Conservation (phyloP, 73 alveolate genomes). For the Paramecium biaurelia region DNA sequence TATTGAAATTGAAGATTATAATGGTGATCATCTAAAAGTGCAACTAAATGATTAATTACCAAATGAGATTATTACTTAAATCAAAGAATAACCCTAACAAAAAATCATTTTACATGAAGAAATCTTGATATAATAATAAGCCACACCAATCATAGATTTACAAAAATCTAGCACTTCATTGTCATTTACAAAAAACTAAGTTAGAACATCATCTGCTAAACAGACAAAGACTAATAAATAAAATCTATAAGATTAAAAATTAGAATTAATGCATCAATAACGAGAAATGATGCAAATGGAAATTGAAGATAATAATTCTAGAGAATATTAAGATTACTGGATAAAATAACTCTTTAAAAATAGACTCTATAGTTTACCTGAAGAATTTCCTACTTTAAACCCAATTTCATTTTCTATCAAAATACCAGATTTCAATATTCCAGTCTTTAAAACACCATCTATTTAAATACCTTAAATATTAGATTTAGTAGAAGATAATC, state of each 20-base stretch:
- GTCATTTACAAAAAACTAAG: neutral
- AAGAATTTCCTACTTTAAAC: neutral
- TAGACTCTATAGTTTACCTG: neutral
- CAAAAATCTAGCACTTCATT: neutral
- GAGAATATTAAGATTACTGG: neutral
- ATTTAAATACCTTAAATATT: neutral
- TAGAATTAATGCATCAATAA: slow-evolving; percentile 18
- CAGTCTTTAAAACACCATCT: neutral
- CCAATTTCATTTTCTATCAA: neutral
- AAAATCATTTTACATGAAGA: neutral
- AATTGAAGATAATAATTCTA: neutral
- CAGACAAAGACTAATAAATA: neutral
- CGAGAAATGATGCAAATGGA: slow-evolving; percentile 28
- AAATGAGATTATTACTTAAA: neutral
- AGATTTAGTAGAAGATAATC: neutral
- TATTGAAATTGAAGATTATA: neutral
- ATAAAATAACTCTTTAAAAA: neutral
- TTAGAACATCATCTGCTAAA: neutral
- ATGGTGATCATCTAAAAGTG: neutral
- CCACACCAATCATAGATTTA: neutral
- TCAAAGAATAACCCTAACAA: neutral
- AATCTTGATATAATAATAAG: neutral
- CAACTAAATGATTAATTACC: neutral
- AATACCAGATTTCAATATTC: neutral
- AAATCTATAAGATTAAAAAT: neutral